Evolutionary conservation across 805 yeast species (phyloP), one percentile per base, ranked within the genome.

Genomic region (Ogataea ganodermae): DNA sequence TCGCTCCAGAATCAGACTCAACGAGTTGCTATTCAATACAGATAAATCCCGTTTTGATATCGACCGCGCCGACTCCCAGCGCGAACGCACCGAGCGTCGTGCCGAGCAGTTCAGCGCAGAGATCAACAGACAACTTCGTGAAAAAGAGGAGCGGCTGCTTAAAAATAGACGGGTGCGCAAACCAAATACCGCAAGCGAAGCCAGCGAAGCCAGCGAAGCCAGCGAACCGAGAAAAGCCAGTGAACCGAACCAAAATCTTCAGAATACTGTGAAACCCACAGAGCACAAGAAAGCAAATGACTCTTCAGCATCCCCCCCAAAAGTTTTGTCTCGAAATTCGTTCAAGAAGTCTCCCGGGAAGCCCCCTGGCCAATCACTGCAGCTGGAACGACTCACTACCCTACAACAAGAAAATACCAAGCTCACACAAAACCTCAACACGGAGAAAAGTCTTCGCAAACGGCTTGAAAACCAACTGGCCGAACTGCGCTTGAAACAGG

Each of bases 61-160:
- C n/a, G 55, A 45, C 9, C 31, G 44, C 26, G 47, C 50, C 2
- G 48, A 44, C 13, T 17, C 31, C 16, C 35, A 39, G 2, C 45
- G 50, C 28, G 51, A 50, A 27, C 36, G 32, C 17, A 42, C 44
- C 26, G 49, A 55, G 27, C 46, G 40, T 17, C 45, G 48, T 26
- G 52, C 51, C 9, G 50, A 48, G 17, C 47, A 51, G 45, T 49
- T 55, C 38, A 49, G 49, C 46, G 42, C 41, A 18, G 54, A 51
- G 44, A 43, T 55, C 20, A 52, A 55, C 40, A 35, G 53, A 24
- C 53, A 55, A 33, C 24, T 55, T 24, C 50, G 48, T 27, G 57
- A 52, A 46, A 55, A 55, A 28, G 56, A 53, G 35, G 54, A 42
- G 22, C 51, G 52, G 12, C 44, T 55, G 17, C 28, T 49, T 26